Percentiles rank a stretch among this genome's conserved stretches.
Evolutionary conservation across 208 protist species (phyloP).

Genomic region (Porcisia hertigi): DNA sequence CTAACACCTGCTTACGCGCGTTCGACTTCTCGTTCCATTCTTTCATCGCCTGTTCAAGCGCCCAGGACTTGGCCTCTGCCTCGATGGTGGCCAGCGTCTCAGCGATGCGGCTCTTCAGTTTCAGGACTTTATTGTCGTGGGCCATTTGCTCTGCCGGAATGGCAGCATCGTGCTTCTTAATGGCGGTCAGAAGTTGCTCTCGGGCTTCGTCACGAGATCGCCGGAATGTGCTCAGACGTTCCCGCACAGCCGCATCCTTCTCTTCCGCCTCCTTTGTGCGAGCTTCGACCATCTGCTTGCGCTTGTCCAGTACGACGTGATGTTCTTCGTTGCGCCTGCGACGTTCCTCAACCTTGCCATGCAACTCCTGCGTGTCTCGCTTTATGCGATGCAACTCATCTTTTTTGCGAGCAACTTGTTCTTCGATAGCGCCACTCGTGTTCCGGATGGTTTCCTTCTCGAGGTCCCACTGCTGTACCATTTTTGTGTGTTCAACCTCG

Average conservation of each 20-base stretch:
- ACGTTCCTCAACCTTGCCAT: slow-evolving; percentile 72
- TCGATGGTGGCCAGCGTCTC: slow-evolving; percentile 52
- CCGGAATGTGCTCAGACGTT: slow-evolving; percentile 53
- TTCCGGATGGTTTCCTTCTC: slow-evolving; percentile 78
- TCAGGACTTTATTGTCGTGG: slow-evolving; percentile 47
- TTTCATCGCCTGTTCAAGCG: slow-evolving; percentile 65
- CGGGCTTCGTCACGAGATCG: slow-evolving; percentile 48
- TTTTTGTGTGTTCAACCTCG: slow-evolving; percentile 52
- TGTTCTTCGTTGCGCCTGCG: slow-evolving; percentile 74
- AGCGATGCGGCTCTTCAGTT: slow-evolving; percentile 46
- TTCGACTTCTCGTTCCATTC: slow-evolving; percentile 70
- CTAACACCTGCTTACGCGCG: slow-evolving; percentile 49
- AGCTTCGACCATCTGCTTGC: slow-evolving; percentile 38
- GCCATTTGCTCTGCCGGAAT: slow-evolving; percentile 47
- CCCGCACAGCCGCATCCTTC: slow-evolving; percentile 50
- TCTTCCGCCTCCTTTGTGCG: slow-evolving; percentile 50
- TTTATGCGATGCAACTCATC: slow-evolving; percentile 68
- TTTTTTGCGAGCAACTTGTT: slow-evolving; percentile 64
- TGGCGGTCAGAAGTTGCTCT: slow-evolving; percentile 43
- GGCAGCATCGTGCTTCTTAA: slow-evolving; percentile 53
- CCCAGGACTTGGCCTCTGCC: slow-evolving; percentile 80
- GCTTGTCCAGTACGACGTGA: slow-evolving; percentile 48
- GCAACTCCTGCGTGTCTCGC: slow-evolving; percentile 56
- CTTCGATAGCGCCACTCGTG: slow-evolving; percentile 66
- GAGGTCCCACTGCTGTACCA: slow-evolving; percentile 72